Base-by-base conservation (phyloP, 805 yeast species). In the Ogataea nakhonphanomensis region DNA sequence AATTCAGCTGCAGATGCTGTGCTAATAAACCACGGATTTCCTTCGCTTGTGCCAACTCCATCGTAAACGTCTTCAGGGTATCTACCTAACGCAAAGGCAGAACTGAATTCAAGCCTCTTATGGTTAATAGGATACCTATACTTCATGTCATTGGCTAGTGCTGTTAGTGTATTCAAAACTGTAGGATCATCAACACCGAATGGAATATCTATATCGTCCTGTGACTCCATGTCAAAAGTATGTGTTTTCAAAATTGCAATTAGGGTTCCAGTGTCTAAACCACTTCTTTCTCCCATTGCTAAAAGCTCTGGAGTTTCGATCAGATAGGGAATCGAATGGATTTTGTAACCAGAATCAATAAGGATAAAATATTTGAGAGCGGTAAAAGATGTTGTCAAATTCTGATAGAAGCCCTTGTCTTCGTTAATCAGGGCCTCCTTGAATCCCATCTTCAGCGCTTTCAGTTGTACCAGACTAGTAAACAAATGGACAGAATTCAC, bases 31-130 rank as follows among this genome's bases (percentile, higher is more conserved):
- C 97, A 90, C 5, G 98, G 97, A 55, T 90, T 89, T 3, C 96
- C 97, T 52, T 81, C 87, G 24, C 81, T 70, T 0, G 74, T 67
- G 0, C 78, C 79, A 44, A 69, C 65, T 0, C 96, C 96, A 59
- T 90, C 82, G 61, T 90, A 90, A 8, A 82, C 59, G 62, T 90
- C 98, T 56, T 90, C 98, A 1, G 97, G 96, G 56, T 90, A 90
- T 56, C 98, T 72, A 3, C 98, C 98, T 38, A 90, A 62, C 0
- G 84, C 95, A 36, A 81, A 80, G 3, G 84, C 84, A 3, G 62
- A 53, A 24, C 51, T 41, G 29, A 51, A 44, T 2, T 69, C 67
- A 20, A 70, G 58, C 34, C 65, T 62, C 20, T 64, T 58, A 43
- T 72, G 76, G 62, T 91, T 91, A 28, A 91, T 74, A 5, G 95